phyloP scores from a whole-genome alignment of 2,329 filamentous ascomycete species.

The Fusarium sp. region DNA sequence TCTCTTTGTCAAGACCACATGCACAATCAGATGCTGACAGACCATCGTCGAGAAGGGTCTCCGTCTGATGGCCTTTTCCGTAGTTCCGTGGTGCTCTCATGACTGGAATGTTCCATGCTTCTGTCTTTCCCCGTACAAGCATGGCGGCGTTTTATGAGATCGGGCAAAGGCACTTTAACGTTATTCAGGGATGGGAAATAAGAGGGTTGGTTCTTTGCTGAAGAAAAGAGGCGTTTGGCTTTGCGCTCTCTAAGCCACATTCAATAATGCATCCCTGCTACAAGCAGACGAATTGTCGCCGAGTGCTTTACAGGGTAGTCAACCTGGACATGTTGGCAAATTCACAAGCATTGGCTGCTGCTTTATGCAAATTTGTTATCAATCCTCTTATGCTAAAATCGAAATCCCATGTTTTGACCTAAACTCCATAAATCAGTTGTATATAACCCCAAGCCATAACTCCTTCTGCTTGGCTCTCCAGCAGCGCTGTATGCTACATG shows the following conservation, averaged over 20 bases:
- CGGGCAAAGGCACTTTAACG: constrained; percentile 8
- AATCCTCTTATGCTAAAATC: constrained; percentile 12
- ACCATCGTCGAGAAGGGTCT: constrained; percentile 11
- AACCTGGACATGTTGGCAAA: neutral
- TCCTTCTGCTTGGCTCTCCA: constrained; percentile 27
- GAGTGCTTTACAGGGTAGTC: neutral
- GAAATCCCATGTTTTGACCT: constrained; percentile 34
- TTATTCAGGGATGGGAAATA: neutral
- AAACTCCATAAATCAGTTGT: constrained; percentile 34
- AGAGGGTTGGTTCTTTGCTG: neutral
- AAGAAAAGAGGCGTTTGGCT: neutral
- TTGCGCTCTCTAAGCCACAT: neutral
- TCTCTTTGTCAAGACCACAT: constrained; percentile 22
- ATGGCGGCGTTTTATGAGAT: neutral
- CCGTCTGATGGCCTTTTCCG: constrained; percentile 10
- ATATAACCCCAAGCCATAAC: constrained; percentile 24
- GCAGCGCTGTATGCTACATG: constrained; percentile 15
- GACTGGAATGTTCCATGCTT: constrained; percentile 36
- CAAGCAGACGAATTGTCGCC: neutral
- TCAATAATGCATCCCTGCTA: neutral
- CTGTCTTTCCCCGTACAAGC: neutral
- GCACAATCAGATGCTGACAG: constrained; percentile 26
- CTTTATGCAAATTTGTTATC: neutral
- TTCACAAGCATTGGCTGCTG: neutral
- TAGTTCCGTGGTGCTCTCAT: constrained; percentile 15